phyloP scores from a whole-genome alignment of 31 red algal genomes.

The Pterothamnion heteromorphum region DNA sequence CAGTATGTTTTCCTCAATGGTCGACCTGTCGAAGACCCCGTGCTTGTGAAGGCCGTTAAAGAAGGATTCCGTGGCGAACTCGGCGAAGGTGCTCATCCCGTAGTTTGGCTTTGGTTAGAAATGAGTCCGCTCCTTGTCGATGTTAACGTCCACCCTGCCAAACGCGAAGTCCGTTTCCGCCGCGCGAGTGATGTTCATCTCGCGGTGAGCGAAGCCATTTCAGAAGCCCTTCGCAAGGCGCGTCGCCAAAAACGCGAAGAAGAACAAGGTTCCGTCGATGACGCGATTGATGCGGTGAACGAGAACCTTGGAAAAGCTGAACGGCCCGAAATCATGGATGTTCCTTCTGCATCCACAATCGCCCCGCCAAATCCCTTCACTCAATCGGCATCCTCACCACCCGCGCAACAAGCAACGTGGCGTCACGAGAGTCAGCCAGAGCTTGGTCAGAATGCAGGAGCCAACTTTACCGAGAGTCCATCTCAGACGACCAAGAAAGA shows the following conservation, averaged over 20 bases:
- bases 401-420: neutral
- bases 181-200: neutral
- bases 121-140: neutral
- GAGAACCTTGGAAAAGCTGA: neutral
- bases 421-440: neutral
- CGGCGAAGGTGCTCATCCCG: neutral
- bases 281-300: neutral
- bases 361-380: neutral
- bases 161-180: neutral
- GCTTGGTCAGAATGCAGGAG: neutral
- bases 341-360: neutral
- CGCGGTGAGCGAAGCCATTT: neutral
- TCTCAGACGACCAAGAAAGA: too few species aligned
- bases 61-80: neutral
- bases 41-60: neutral
- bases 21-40: neutral
- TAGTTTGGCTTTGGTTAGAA: neutral
- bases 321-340: neutral
- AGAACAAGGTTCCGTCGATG: neutral
- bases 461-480: too few species aligned
- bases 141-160: neutral
- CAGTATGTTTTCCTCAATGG: neutral
- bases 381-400: neutral
- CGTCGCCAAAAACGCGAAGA: neutral
- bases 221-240: neutral